phyloP scores from a whole-genome alignment of 1,284 basidiomycete species.

The Peniophora sp. region DNA sequence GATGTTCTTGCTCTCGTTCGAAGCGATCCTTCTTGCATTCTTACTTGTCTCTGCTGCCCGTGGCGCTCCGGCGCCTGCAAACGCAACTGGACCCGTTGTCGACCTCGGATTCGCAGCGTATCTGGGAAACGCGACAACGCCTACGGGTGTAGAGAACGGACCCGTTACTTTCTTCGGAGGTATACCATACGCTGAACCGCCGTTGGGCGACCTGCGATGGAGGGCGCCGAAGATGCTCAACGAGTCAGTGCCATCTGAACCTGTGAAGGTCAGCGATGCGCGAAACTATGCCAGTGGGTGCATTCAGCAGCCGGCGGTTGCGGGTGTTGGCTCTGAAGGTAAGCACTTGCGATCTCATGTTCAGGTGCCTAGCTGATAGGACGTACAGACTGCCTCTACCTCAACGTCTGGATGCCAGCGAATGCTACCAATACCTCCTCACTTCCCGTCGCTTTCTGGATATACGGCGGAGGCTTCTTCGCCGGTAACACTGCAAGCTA shows the following conservation, averaged over 20 bases:
- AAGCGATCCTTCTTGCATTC: neutral
- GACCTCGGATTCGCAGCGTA: slow-evolving; percentile 43
- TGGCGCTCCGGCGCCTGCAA: neutral
- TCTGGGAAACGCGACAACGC: slow-evolving; percentile 32
- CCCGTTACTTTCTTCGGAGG: slow-evolving; percentile 38
- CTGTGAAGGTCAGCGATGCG: slow-evolving; percentile 26
- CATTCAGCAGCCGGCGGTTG: slow-evolving; percentile 32
- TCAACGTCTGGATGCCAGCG: slow-evolving; percentile 47
- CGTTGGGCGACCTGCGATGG: slow-evolving; percentile 42
- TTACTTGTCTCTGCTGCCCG: neutral
- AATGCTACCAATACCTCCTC: slow-evolving; percentile 33
- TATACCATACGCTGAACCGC: slow-evolving; percentile 48
- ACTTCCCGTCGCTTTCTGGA: slow-evolving; percentile 37
- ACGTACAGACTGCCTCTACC: slow-evolving; percentile 36
- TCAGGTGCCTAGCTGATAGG: neutral
- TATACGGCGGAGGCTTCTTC: slow-evolving; percentile 38
- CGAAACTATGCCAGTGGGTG: slow-evolving; percentile 34
- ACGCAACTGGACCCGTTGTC: slow-evolving; percentile 25
- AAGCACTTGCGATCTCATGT: neutral
- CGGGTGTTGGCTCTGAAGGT: slow-evolving; percentile 36
- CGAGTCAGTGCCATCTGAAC: slow-evolving; percentile 18
- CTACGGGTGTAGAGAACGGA: slow-evolving; percentile 24
- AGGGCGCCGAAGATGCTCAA: slow-evolving; percentile 39
- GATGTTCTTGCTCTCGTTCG: no score
- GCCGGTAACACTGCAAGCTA: slow-evolving; percentile 9